Conservation (phyloP, 2,329 filamentous ascomycete species). For the Pseudonectria foliicola region DNA sequence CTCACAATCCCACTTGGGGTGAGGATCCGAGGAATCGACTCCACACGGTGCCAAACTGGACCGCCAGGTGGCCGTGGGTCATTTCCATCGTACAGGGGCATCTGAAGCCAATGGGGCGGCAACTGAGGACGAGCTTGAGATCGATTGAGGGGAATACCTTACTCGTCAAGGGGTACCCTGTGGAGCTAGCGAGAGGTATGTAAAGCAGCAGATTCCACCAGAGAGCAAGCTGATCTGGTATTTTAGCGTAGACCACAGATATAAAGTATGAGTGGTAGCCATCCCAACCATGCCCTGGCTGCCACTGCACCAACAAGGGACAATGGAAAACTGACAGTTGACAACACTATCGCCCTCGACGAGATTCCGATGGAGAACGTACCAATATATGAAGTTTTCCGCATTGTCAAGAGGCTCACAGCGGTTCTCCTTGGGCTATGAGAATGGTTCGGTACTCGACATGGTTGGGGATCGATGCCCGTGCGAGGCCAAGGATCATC, state of each 20-base stretch:
- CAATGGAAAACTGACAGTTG: too few species aligned
- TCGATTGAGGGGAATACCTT: constrained; percentile 15
- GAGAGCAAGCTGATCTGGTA: constrained; percentile 3
- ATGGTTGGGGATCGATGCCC: too few species aligned
- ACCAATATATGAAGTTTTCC: too few species aligned
- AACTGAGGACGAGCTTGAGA: constrained; percentile 9
- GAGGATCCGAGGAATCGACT: constrained; percentile 3
- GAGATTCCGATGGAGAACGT: too few species aligned
- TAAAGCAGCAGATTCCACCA: constrained; percentile 20
- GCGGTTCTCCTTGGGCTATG: too few species aligned
- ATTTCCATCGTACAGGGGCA: constrained; percentile 9
- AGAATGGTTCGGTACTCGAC: too few species aligned
- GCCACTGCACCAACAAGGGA: too few species aligned
- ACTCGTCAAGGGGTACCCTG: constrained; percentile 12
- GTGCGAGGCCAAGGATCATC: too few species aligned
- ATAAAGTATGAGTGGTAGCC: constrained; percentile 3
- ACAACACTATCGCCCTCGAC: too few species aligned
- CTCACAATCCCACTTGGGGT: constrained; percentile 7
- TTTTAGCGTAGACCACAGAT: constrained; percentile 8
- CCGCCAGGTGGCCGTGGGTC: constrained; percentile 14
- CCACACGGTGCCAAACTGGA: constrained; percentile 29
- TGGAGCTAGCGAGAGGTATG: constrained; percentile 22
- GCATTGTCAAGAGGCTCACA: too few species aligned
- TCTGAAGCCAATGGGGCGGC: constrained; percentile 15
- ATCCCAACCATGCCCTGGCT: too few species aligned